Percentiles rank a stretch among this genome's conserved stretches.
These are phyloP conservation scores for Tulasnella sp. DNA, from an alignment of 768 basidiomycete genomes.

Conservation along the genomic window DNA sequence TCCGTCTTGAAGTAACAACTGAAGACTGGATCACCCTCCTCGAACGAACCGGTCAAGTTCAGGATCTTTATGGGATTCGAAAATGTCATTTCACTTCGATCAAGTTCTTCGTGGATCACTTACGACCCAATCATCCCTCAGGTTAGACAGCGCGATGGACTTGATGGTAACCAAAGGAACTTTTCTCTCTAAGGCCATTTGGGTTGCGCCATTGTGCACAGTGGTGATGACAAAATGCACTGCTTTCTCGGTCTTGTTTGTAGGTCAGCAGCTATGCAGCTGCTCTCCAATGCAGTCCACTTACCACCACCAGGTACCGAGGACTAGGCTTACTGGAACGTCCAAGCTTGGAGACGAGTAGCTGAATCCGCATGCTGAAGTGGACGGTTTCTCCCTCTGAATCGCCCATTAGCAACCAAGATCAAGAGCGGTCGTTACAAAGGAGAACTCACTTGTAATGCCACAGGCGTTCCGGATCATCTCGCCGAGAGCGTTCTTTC, in stretches of 20 bases:
- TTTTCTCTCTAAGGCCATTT: conserved; percentile 73
- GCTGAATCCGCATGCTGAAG: conserved; percentile 77
- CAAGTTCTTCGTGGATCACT: conserved; percentile 32
- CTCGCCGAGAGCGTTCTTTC: conserved; percentile 66
- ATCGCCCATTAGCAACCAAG: neutral
- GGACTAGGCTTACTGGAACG: conserved; percentile 91
- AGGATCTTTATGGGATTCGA: conserved; percentile 51
- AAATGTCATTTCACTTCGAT: neutral
- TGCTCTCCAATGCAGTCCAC: conserved; percentile 36
- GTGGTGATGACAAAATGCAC: conserved; percentile 67
- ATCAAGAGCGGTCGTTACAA: neutral
- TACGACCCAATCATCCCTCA: conserved; percentile 95
- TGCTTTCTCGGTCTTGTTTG: conserved; percentile 72
- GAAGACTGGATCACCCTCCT: conserved; percentile 93
- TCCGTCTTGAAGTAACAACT: conserved; percentile 96
- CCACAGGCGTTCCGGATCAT: conserved; percentile 69
- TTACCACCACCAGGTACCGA: conserved; percentile 81
- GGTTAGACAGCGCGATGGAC: conserved; percentile 77
- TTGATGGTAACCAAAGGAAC: conserved; percentile 85
- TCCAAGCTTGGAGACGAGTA: conserved; percentile 77
- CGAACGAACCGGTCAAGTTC: conserved; percentile 64
- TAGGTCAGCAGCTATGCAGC: neutral
- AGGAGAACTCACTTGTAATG: conserved; percentile 57
- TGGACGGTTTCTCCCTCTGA: conserved; percentile 67
- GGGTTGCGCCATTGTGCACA: conserved; percentile 56